Evolutionary conservation across 2,329 filamentous ascomycete genomes (phyloP).

Genomic region (Sclerotinia sclerotiorum): DNA sequence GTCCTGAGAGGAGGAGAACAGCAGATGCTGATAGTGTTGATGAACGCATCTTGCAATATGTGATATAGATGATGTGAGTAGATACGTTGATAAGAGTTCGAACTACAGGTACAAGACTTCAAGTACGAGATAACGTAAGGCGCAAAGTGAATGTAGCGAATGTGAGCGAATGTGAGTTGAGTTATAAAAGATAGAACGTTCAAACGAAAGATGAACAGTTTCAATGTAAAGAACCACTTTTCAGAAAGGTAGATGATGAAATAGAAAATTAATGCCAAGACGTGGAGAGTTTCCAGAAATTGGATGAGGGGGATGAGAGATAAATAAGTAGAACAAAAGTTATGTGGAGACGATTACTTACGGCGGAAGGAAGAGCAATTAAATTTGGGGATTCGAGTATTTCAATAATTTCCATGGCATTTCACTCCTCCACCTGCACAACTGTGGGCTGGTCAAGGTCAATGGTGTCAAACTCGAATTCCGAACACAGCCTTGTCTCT

Average conservation of each 20-base stretch:
- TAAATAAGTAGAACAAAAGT: slow-evolving; percentile 9
- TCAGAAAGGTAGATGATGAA: slow-evolving; percentile 8
- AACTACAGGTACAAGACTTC: slow-evolving; percentile 11
- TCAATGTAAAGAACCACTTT: slow-evolving; percentile 10
- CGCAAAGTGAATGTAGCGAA: slow-evolving; percentile 7
- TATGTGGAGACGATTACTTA: neutral
- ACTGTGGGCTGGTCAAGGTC: slow-evolving; percentile 10
- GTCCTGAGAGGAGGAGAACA: slow-evolving; percentile 21
- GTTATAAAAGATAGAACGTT: neutral
- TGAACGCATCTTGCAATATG: slow-evolving; percentile 32
- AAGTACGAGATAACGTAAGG: slow-evolving; percentile 6
- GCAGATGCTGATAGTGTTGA: slow-evolving; percentile 28
- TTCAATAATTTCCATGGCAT: slow-evolving; percentile 1
- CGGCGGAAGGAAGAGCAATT: neutral
- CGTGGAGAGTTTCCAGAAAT: slow-evolving; percentile 7
- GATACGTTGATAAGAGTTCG: neutral
- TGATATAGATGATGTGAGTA: neutral
- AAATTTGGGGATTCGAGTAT: neutral
- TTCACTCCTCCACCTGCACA: neutral
- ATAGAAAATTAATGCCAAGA: slow-evolving; percentile 16
- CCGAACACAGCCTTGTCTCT: slow-evolving; percentile 21
- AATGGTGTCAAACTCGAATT: slow-evolving; percentile 18
- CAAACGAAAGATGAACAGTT: slow-evolving; percentile 13
- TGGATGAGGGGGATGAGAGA: neutral
- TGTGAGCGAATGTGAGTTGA: slow-evolving; percentile 1